Evolutionary conservation across 1,139 yeast species (phyloP), one percentile per base, ranked within the genome.

Genomic region (Scheffersomyces stambukii): DNA sequence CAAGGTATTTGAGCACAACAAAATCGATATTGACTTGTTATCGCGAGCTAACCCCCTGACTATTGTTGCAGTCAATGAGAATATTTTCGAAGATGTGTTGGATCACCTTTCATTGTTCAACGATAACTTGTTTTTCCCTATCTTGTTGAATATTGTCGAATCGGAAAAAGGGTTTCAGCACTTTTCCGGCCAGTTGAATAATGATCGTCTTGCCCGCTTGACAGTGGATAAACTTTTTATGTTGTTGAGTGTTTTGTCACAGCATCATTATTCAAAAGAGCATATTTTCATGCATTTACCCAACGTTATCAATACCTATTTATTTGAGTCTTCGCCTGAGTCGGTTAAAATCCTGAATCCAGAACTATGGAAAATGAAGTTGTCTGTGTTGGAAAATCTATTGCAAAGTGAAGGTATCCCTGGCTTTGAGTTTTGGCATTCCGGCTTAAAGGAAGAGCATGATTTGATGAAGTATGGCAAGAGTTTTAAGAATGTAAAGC

Each of bases 381-480:
- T 45, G 13, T 38, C 43, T 10, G 42, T 56, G 3, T 45, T 64
- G 28, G 48, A 49, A 16, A 50, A 52, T 30, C 34, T 62, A 9
- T 32, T 38, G 10, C 29, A 39, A 4, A 36, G 38, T 3, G 54
- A 54, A 18, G 41, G 55, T 23, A 27, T 31, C 22, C 19, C 28
- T 6, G 43, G 43, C 5, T 33, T 21, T 17, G 46, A 41, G 4
- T 41, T 46, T 17, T 64, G 69, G 69, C 40, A 45, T 19, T 43
- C 38, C 4, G 48, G 45, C 23, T 36, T 64, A 18, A 32, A 38
- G 2, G 40, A 39, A 6, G 31, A 48, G 4, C 55, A 53, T 24
- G 39, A 38, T 17, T 35, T 46, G 22, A 57, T 63, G 64, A 50
- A 48, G 25, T 47, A 52, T 37, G 70, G 69, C 2, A 49, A 55